Evolutionary conservation across 768 basidiomycete genomes (phyloP).

Genomic region (Xerocomus potaroensis): DNA sequence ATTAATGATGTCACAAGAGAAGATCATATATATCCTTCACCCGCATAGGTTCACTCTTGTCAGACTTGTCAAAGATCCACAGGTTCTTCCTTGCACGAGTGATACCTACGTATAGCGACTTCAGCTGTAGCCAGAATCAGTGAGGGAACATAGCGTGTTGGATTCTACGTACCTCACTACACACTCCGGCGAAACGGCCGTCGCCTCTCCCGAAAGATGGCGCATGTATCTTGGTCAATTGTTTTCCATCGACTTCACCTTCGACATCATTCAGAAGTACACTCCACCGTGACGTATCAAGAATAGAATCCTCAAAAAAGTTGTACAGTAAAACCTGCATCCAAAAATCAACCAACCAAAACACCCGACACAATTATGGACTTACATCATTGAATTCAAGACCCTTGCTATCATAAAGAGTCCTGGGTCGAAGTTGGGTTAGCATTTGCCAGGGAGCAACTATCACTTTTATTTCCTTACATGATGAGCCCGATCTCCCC

Average conservation of each 20-base stretch:
- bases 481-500: constrained; percentile 58
- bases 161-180: constrained; percentile 46
- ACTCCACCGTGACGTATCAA: constrained; percentile 54
- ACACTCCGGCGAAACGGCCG: constrained; percentile 49
- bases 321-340: constrained; percentile 51
- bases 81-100: constrained; percentile 66
- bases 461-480: constrained; percentile 34
- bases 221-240: constrained; percentile 22
- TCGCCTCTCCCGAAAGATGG: constrained; percentile 45
- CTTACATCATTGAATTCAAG: constrained; percentile 24
- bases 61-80: constrained; percentile 65
- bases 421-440: constrained; percentile 15
- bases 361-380: background rate
- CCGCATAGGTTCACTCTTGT: constrained; percentile 52
- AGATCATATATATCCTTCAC: constrained; percentile 27
- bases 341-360: background rate
- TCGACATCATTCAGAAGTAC: constrained; percentile 45
- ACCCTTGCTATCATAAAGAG: constrained; percentile 32
- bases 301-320: constrained; percentile 49
- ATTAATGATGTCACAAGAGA: background rate
- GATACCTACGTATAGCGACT: constrained; percentile 66
- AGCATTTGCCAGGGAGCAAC: background rate
- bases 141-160: background rate
- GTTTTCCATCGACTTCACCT: constrained; percentile 12
- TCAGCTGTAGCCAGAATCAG: constrained; percentile 41